Conservation (phyloP, 2,329 filamentous ascomycete genomes). For the Xylaria sp. region DNA sequence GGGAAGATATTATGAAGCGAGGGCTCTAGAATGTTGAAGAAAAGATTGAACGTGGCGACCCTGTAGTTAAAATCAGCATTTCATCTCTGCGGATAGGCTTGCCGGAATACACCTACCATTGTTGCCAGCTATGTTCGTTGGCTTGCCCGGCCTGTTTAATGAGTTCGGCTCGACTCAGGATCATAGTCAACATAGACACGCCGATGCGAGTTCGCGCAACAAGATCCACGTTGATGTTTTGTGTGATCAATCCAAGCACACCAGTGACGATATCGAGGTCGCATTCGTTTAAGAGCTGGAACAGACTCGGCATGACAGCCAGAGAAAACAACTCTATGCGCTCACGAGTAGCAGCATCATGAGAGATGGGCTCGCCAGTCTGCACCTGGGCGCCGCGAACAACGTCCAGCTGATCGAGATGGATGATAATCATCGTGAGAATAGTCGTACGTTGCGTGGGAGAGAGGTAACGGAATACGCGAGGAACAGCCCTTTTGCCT, state of each 20-base stretch:
- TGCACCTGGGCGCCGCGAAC: constrained; percentile 81
- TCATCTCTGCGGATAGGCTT: background rate
- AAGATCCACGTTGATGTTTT: constrained; percentile 82
- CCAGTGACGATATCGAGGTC: constrained; percentile 91
- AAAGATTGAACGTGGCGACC: constrained; percentile 81
- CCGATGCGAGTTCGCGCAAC: constrained; percentile 89
- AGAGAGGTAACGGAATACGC: constrained; percentile 92
- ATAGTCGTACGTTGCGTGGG: constrained; percentile 94
- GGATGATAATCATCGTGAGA: constrained; percentile 93
- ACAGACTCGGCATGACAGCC: constrained; percentile 88
- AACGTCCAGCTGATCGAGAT: constrained; percentile 91
- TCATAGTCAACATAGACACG: constrained; percentile 89
- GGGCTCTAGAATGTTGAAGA: constrained; percentile 89
- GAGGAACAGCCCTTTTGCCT: constrained; percentile 94
- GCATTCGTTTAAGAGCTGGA: constrained; percentile 90
- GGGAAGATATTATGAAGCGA: constrained; percentile 89
- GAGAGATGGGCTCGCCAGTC: constrained; percentile 72
- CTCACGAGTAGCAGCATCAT: constrained; percentile 83
- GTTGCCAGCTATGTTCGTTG: constrained; percentile 77
- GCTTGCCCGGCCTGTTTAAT: constrained; percentile 82
- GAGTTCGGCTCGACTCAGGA: constrained; percentile 92
- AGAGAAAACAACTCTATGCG: constrained; percentile 91
- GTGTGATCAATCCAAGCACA: constrained; percentile 84
- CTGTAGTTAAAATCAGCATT: constrained; percentile 50
- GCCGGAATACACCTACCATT: constrained; percentile 69